These are phyloP conservation scores for Fusarium foetens DNA, from an alignment of 2,329 filamentous ascomycete species.

Conservation along the genomic window DNA sequence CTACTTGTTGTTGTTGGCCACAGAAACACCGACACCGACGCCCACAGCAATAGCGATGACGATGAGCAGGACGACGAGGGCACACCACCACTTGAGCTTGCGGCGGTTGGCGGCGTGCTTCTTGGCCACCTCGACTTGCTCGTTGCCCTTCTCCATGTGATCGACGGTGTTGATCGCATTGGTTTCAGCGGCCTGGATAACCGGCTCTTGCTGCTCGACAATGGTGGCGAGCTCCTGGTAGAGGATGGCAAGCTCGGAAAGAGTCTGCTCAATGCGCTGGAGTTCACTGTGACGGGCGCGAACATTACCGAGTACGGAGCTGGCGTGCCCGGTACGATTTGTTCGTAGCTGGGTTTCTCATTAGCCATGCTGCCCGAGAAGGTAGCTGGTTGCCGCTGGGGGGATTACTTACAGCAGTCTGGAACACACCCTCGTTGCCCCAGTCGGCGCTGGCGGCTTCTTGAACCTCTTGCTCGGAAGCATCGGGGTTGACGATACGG, in stretches of 20 bases:
- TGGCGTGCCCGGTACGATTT: slow-evolving; percentile 79
- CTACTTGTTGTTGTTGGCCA: slow-evolving; percentile 46
- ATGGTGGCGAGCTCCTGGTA: slow-evolving; percentile 80
- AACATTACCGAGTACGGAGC: slow-evolving; percentile 78
- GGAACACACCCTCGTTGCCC: slow-evolving; percentile 83
- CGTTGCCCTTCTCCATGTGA: slow-evolving; percentile 75
- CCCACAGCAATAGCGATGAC: slow-evolving; percentile 64
- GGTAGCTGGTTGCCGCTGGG: background rate
- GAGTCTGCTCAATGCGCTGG: slow-evolving; percentile 80
- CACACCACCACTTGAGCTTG: slow-evolving; percentile 85
- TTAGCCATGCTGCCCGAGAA: slow-evolving; percentile 21
- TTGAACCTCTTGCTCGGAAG: slow-evolving; percentile 76
- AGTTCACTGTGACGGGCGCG: slow-evolving; percentile 86
- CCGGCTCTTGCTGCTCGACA: slow-evolving; percentile 76
- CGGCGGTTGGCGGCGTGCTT: slow-evolving; percentile 72
- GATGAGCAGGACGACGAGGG: slow-evolving; percentile 69
- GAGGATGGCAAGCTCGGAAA: slow-evolving; percentile 74
- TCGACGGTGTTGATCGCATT: slow-evolving; percentile 73
- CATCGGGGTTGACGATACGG: slow-evolving; percentile 82
- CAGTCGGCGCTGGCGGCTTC: slow-evolving; percentile 77
- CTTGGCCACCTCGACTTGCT: slow-evolving; percentile 75
- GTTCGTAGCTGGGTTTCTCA: slow-evolving; percentile 68
- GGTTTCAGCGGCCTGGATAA: slow-evolving; percentile 69
- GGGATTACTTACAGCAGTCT: slow-evolving; percentile 73
- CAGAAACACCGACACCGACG: slow-evolving; percentile 63